Conservation (phyloP, 2,329 filamentous ascomycete species). For the Claviceps maximensis region DNA sequence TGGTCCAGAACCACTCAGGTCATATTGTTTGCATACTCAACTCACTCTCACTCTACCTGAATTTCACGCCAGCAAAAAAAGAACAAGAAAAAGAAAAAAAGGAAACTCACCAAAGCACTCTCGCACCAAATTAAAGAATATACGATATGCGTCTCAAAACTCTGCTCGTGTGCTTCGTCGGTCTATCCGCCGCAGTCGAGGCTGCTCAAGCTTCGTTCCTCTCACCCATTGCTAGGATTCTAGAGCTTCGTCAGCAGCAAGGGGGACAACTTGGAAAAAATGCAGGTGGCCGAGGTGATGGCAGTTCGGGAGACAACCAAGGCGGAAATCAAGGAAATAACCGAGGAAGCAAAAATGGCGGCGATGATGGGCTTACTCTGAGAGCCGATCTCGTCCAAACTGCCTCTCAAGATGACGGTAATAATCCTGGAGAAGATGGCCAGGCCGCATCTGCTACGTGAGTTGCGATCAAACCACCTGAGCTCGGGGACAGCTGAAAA, state of each 20-base stretch:
- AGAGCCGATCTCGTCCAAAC: constrained; percentile 32
- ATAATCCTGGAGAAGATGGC: constrained; percentile 28
- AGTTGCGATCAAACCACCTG: constrained; percentile 13
- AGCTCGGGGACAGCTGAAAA: neutral
- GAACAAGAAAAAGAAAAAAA: neutral
- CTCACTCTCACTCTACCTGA: too few relatives aligned
- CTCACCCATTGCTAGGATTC: constrained; percentile 22
- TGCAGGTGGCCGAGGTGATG: neutral
- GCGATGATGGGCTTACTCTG: constrained; percentile 21
- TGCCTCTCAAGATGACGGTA: constrained; percentile 35
- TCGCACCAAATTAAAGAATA: neutral
- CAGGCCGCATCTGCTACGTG: constrained; percentile 41
- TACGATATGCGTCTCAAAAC: constrained; percentile 37
- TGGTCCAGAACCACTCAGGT: constrained; percentile 9
- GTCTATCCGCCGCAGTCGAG: constrained; percentile 23
- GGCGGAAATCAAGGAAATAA: neutral
- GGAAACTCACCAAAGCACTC: constrained; percentile 1
- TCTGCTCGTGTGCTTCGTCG: constrained; percentile 34
- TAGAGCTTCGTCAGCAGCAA: constrained; percentile 27
- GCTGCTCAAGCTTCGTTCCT: constrained; percentile 28
- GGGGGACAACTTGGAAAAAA: neutral
- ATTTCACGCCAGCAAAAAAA: too few relatives aligned
- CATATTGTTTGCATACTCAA: too few relatives aligned
- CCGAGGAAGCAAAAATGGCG: constrained; percentile 5
- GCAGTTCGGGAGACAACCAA: neutral